Conservation (phyloP, 2,329 filamentous ascomycete species). For the Cladophialophora psammophila region DNA sequence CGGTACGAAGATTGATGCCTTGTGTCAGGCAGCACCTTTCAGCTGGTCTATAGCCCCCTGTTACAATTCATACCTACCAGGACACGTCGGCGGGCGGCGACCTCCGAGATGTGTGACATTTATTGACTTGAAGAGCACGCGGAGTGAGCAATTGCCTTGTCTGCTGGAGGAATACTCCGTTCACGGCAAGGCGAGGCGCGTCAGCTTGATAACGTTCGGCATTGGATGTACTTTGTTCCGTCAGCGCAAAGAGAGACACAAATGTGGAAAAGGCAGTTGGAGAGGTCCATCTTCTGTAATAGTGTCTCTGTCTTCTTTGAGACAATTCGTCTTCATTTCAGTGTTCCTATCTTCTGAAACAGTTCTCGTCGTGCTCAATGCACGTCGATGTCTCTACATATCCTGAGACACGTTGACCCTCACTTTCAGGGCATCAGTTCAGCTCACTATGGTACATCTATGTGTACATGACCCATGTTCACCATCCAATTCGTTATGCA, state of each 20-base stretch:
- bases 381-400: neutral
- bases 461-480: slow-evolving; percentile 6
- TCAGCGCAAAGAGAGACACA: neutral
- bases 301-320: slow-evolving; percentile 6
- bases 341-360: neutral
- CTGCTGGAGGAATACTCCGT: neutral
- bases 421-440: neutral
- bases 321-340: neutral
- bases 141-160: neutral
- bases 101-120: slow-evolving; percentile 3
- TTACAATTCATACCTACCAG: neutral
- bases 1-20: neutral
- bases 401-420: neutral
- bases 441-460: slow-evolving; percentile 17
- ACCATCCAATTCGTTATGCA: neutral
- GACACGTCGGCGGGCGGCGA: slow-evolving; percentile 13
- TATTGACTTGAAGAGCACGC: neutral
- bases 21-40: slow-evolving; percentile 18
- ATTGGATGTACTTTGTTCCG: neutral
- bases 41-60: neutral
- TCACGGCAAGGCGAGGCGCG: neutral
- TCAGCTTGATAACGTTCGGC: slow-evolving; percentile 2
- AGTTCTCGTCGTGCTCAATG: neutral
- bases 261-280: neutral
- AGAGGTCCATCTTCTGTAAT: neutral